These are phyloP conservation scores for Aurifilum marmelostoma DNA, from an alignment of 2,329 filamentous ascomycete species.

Conservation along the genomic window DNA sequence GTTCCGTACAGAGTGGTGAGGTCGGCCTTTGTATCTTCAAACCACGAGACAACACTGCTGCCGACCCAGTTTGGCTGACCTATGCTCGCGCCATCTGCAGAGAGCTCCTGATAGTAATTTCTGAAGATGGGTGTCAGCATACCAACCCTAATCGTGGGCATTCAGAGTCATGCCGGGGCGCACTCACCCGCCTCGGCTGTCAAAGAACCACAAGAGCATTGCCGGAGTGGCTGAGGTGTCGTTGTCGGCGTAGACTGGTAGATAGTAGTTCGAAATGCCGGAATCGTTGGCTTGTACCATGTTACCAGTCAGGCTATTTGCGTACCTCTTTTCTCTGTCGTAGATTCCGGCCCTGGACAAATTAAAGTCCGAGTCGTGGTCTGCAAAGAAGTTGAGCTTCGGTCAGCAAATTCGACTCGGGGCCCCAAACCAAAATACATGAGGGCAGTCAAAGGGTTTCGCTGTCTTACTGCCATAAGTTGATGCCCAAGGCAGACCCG, in stretches of 20 bases:
- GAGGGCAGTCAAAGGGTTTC: no score
- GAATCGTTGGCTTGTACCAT: slow-evolving; percentile 11
- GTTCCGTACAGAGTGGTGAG: slow-evolving; percentile 36
- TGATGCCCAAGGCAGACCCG: slow-evolving; percentile 52
- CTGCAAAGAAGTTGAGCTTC: slow-evolving; percentile 36
- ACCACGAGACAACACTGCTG: slow-evolving; percentile 48
- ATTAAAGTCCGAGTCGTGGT: slow-evolving; percentile 57
- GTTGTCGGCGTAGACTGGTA: slow-evolving; percentile 16
- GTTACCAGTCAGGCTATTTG: slow-evolving; percentile 21
- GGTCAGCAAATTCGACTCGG: no score
- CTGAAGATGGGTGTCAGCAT: slow-evolving; percentile 29
- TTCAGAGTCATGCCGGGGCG: no score
- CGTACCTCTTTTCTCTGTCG: slow-evolving; percentile 22
- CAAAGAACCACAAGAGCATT: slow-evolving; percentile 65
- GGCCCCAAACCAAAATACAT: no score
- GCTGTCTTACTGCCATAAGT: slow-evolving; percentile 44
- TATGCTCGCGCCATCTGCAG: slow-evolving; percentile 29
- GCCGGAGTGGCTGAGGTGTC: slow-evolving; percentile 27
- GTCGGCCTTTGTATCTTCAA: slow-evolving; percentile 40
- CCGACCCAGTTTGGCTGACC: slow-evolving; percentile 48
- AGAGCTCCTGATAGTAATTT: slow-evolving; percentile 40
- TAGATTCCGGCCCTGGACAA: slow-evolving; percentile 40
- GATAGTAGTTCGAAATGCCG: slow-evolving; percentile 24
- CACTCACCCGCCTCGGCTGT: slow-evolving; percentile 49
- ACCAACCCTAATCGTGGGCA: no score